Base-by-base conservation (phyloP, 805 yeast species). In the Hanseniaspora lindneri region DNA sequence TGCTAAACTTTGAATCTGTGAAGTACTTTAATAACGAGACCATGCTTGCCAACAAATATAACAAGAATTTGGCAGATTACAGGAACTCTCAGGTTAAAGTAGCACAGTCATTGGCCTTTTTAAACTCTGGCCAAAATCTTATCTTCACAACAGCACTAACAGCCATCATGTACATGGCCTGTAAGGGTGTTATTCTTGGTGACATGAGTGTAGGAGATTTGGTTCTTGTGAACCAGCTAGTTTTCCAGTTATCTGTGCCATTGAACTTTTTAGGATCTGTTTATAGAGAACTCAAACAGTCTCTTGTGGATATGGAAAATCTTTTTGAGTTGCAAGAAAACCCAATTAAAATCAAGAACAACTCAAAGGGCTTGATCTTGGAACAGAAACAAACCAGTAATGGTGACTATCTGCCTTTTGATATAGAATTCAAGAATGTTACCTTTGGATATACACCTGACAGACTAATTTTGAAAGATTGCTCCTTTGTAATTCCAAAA, bases 101-200 rank as follows among this genome's bases (percentile, higher is more conserved):
- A n/a, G 87, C 89, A 2, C 83, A 89, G 3, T 83, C 92, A 0
- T 66, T 83, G 53, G 87, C 92, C 21, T 83, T 74, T 58, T 68
- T 83, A 52, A 83, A 83, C 54, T 72, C 86, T 0, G 94, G 94
- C 16, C 94, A 83, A 61, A 83, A 80, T 59, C 56, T 82, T 49
- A 83, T 83, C 28, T 83, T 83, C 66, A 84, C 96, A 0, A 65
- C 83, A 35, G 97, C 98, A 1, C 68, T 92, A 54, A 92, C 98
- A 1, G 83, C 80, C 1, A 92, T 92, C 94, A 92, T 92, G 98
- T 92, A 84, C 63, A 80, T 92, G 94, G 96, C 96, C 14, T 85
- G 95, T 58, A 77, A 79, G 49, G 97, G 97, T 24, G 92, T 92
- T n/a, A 78, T 86, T 13, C 64, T 74, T 2, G 95, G 95, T 0